phyloP scores from a whole-genome alignment of 257 asterid species.

The Ligustrum vulgare region DNA sequence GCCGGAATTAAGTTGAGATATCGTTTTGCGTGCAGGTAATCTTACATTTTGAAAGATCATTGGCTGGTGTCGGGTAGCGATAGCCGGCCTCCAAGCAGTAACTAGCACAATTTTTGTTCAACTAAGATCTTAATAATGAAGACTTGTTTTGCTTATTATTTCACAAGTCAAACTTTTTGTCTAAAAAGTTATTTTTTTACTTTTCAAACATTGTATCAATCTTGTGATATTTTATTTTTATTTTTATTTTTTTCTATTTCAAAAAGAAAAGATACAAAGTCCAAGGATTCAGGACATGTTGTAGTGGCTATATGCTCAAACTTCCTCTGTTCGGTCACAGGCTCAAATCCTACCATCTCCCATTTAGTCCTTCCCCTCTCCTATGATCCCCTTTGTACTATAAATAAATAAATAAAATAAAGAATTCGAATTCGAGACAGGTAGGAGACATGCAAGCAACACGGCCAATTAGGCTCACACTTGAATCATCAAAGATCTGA shows the following conservation, averaged over 20 bases:
- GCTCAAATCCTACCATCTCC: no score
- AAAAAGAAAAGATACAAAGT: not conserved
- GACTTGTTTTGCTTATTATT: no score
- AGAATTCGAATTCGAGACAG: no score
- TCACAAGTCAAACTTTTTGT: not conserved
- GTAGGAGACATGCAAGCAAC: no score
- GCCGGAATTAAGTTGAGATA: not conserved
- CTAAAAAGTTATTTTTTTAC: not conserved
- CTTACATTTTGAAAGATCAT: not conserved
- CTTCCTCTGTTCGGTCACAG: no score
- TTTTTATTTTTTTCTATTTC: not conserved
- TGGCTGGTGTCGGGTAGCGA: not conserved
- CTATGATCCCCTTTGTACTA: no score
- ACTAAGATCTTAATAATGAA: constrained; percentile 17
- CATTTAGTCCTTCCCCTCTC: no score
- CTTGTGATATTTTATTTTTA: not conserved
- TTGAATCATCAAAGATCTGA: not conserved
- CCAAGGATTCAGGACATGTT: no score
- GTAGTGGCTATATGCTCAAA: no score
- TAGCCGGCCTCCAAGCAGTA: constrained; percentile 22
- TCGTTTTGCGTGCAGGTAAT: not conserved
- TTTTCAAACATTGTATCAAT: not conserved
- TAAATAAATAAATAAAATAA: no score
- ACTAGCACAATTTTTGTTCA: not conserved
- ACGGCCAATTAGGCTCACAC: no score